Conservation (phyloP, 1,284 basidiomycete species). For the Pseudozyma pruni region DNA sequence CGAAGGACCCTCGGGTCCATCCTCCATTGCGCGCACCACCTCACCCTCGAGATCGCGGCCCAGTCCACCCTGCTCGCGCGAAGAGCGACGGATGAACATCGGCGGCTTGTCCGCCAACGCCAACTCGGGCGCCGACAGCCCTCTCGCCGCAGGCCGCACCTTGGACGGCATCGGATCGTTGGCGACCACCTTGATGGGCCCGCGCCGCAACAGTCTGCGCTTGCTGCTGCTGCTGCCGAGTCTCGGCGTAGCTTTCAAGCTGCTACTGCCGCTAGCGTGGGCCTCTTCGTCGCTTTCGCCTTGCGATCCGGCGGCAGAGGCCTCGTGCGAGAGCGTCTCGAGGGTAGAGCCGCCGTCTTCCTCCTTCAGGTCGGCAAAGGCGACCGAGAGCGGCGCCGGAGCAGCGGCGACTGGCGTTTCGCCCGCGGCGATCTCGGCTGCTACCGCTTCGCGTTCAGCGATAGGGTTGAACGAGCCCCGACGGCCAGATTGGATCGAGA, state of each 20-base stretch:
- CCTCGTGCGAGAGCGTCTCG: conserved; percentile 8
- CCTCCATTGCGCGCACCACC: conserved; percentile 47
- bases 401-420: conserved; percentile 8
- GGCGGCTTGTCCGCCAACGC: conserved; percentile 46
- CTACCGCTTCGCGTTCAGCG: conserved; percentile 36
- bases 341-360: conserved; percentile 1
- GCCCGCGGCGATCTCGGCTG: conserved; percentile 26
- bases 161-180: conserved; percentile 37
- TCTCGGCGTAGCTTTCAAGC: conserved; percentile 2
- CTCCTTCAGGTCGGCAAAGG: neutral
- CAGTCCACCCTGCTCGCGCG: conserved; percentile 58
- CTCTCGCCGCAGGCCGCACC: conserved; percentile 16
- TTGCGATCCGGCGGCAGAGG: conserved; percentile 3
- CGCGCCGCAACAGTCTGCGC: conserved; percentile 30
- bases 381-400: conserved; percentile 4
- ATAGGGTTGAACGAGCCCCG: conserved; percentile 49
- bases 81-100: conserved; percentile 50
- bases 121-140: conserved; percentile 35
- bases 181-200: conserved; percentile 38
- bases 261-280: no score
- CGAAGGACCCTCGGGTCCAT: conserved; percentile 38
- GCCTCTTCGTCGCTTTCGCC: conserved; percentile 33
- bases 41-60: conserved; percentile 62
- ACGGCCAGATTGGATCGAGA: conserved; percentile 42
- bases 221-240: conserved; percentile 33